A percentile compares a stretch with the other conserved stretches of the same genome.
phyloP scores from a whole-genome alignment of 495 filamentous ascomycete species.

The Neurospora sp. region DNA sequence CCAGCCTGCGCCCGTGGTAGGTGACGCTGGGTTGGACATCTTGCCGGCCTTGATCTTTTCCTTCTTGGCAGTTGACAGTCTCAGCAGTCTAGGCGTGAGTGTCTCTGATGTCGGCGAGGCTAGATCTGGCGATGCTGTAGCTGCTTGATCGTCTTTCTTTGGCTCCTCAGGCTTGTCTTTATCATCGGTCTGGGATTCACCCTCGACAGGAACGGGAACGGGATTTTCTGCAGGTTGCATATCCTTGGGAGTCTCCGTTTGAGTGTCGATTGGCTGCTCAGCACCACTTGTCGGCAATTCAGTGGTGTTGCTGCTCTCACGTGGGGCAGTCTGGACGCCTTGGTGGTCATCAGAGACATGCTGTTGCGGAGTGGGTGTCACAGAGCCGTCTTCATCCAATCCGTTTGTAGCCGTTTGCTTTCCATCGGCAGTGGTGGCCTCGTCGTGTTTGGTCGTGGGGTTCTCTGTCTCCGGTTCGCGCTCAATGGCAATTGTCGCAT shows the following conservation, averaged over 20 bases:
- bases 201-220: background rate
- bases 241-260: background rate
- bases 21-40: conserved; percentile 7
- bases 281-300: background rate
- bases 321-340: background rate
- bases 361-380: background rate
- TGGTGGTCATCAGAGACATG: background rate
- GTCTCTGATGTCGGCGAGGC: background rate
- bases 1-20: background rate
- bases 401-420: background rate
- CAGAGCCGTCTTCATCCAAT: background rate
- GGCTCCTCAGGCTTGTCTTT: background rate
- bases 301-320: background rate
- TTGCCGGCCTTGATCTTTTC: conserved; percentile 21
- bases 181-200: background rate
- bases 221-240: background rate
- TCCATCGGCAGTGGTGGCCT: background rate
- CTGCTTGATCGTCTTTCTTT: conserved; percentile 1
- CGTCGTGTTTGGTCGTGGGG: background rate
- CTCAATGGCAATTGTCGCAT: background rate
- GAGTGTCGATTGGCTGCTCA: background rate
- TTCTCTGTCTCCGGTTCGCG: background rate
- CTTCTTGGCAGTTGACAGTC: conserved; percentile 12
- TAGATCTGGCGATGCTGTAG: background rate
- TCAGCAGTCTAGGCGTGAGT: background rate